Conservation (phyloP, 805 yeast genomes). For the Scheffersomyces amazonensis region DNA sequence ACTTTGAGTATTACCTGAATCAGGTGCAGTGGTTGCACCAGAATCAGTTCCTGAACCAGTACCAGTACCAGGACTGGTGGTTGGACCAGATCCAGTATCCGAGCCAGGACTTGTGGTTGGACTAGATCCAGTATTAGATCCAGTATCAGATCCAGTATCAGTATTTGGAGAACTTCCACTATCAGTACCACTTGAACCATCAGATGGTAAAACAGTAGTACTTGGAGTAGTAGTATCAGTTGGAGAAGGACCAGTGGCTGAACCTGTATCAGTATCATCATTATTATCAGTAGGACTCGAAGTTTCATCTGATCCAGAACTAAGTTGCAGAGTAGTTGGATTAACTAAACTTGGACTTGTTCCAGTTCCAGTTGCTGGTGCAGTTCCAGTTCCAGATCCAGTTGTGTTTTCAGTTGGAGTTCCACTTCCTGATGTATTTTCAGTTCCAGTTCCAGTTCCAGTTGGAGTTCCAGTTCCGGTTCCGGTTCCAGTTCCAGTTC, state of each 20-base stretch:
- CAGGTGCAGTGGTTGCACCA: neutral
- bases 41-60: neutral
- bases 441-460: neutral
- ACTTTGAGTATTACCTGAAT: slow-evolving; percentile 1
- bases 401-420: neutral
- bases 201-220: slow-evolving; percentile 1
- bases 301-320: slow-evolving; percentile 1
- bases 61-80: slow-evolving; percentile 1
- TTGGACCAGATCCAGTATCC: neutral
- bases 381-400: neutral
- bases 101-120: neutral
- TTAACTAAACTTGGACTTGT: neutral
- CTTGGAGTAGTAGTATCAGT: neutral
- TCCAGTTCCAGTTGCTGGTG: neutral
- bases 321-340: neutral
- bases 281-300: neutral
- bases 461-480: neutral
- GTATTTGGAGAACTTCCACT: neutral
- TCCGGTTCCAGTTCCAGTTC: neutral
- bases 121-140: neutral
- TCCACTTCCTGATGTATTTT: neutral
- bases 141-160: slow-evolving; percentile 1
- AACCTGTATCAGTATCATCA: neutral
- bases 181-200: neutral
- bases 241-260: too few species aligned